Conservation (phyloP, 2,329 filamentous ascomycete species). For the Tolypocladium nubicola region DNA sequence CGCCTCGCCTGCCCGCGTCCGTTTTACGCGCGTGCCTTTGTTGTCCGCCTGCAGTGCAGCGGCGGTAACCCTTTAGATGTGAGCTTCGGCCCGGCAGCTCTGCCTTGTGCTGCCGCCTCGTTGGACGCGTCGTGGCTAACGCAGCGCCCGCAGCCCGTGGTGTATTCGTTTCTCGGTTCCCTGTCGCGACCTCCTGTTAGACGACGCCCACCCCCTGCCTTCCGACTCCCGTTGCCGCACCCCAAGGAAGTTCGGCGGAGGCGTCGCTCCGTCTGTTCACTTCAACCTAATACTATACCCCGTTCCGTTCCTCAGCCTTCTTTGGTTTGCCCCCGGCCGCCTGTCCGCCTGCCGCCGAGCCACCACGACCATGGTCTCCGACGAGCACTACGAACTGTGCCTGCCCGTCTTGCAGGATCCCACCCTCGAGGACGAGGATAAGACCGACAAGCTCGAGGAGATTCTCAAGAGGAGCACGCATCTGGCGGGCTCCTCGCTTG, state of each 20-base stretch:
- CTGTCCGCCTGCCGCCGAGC: neutral
- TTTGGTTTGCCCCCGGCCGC: neutral
- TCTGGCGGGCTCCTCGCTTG: conserved; percentile 65
- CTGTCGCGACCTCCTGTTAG: neutral
- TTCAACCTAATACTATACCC: neutral
- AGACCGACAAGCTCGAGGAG: conserved; percentile 83
- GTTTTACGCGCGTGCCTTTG: neutral
- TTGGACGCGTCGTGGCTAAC: conserved; percentile 1
- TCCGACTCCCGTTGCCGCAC: neutral
- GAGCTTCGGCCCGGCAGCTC: neutral
- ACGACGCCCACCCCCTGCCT: neutral
- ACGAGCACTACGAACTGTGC: conserved; percentile 86
- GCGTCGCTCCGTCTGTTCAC: neutral
- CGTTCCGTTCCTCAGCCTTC: neutral
- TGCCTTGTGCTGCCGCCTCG: no score
- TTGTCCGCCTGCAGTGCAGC: neutral
- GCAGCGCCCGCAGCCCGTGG: neutral
- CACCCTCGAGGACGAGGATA: conserved; percentile 83
- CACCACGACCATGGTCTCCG: conserved; percentile 65
- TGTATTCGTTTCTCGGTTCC: neutral
- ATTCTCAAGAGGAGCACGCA: conserved; percentile 70
- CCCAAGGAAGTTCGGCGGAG: neutral
- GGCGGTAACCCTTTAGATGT: neutral
- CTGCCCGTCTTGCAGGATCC: conserved; percentile 78
- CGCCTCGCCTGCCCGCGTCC: neutral